Conservation (phyloP, 495 filamentous ascomycete genomes). For the Aspergillus avenaceus region DNA sequence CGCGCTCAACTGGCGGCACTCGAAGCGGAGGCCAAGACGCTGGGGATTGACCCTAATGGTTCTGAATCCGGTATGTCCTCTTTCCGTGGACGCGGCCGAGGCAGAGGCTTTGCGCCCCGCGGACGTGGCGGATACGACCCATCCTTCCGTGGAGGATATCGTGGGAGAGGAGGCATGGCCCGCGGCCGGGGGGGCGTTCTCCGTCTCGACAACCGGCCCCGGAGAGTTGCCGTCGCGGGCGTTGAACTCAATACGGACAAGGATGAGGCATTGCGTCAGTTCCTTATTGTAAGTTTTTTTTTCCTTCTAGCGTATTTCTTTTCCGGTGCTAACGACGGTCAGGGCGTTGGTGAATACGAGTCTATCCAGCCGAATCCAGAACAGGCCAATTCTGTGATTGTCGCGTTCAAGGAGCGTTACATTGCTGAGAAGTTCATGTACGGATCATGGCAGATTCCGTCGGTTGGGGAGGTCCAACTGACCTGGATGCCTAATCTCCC, state of each 20-base stretch:
- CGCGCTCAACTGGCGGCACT: constrained; percentile 76
- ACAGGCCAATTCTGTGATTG: constrained; percentile 52
- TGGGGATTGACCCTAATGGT: constrained; percentile 65
- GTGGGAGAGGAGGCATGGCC: constrained; percentile 52
- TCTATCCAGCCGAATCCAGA: constrained; percentile 64
- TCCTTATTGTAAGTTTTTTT: constrained; percentile 68
- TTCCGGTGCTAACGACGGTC: not conserved
- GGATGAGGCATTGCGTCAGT: constrained; percentile 81
- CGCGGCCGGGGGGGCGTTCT: constrained; percentile 59
- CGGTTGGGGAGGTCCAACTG: constrained; percentile 71
- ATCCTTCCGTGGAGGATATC: constrained; percentile 45
- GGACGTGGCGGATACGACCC: constrained; percentile 39
- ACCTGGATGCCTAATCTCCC: constrained; percentile 61
- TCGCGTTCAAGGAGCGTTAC: constrained; percentile 86
- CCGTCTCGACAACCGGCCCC: constrained; percentile 84
- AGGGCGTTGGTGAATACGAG: constrained; percentile 83
- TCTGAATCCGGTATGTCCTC: constrained; percentile 24
- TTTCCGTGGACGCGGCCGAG: constrained; percentile 42
- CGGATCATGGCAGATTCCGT: constrained; percentile 61
- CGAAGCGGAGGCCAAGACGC: constrained; percentile 76
- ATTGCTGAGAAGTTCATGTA: constrained; percentile 84
- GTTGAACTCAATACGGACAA: constrained; percentile 63
- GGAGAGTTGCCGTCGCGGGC: constrained; percentile 67
- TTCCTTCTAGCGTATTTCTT: not conserved
- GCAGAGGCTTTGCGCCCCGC: constrained; percentile 28